Percentiles rank a stretch among this genome's conserved stretches.
Conservation (phyloP, 2,329 filamentous ascomycete species). For the Calonectria hongkongensis region DNA sequence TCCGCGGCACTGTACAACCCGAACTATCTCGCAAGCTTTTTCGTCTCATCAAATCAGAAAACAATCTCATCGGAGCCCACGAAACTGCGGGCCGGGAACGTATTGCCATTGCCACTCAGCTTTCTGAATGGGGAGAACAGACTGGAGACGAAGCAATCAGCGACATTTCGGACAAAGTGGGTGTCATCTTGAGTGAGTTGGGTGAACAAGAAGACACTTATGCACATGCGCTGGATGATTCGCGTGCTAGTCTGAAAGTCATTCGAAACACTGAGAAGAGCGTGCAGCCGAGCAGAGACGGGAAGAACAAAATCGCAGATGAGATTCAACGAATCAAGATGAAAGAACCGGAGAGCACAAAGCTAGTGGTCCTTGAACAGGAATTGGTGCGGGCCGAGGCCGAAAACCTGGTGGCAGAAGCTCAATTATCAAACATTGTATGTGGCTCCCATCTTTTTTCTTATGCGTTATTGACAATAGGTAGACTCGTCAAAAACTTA, state of each 20-base stretch:
- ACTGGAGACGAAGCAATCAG: conserved; percentile 91
- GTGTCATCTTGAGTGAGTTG: conserved; percentile 92
- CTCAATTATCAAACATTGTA: conserved; percentile 95
- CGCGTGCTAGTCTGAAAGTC: conserved; percentile 87
- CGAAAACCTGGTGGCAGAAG: conserved; percentile 96
- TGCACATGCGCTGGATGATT: conserved; percentile 91
- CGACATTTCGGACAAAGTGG: conserved; percentile 96
- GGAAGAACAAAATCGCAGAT: conserved; percentile 90
- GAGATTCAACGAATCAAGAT: conserved; percentile 94
- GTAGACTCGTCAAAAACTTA: conserved; percentile 94
- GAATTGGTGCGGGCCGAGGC: conserved; percentile 97
- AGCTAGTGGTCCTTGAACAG: conserved; percentile 91
- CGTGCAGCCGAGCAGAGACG: conserved; percentile 92
- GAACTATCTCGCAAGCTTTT: conserved; percentile 93
- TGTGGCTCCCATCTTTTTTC: conserved; percentile 58
- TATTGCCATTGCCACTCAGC: conserved; percentile 87
- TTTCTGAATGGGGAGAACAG: conserved; percentile 97
- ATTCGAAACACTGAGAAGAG: conserved; percentile 97
- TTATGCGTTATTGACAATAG: conserved; percentile 39
- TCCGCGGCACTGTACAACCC: conserved; percentile 89
- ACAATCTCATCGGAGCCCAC: conserved; percentile 89
- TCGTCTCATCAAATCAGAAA: conserved; percentile 95
- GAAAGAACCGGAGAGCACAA: conserved; percentile 91
- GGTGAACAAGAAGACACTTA: conserved; percentile 95
- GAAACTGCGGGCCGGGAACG: conserved; percentile 91